Conservation (phyloP, 148 eudicot genomes). For the Amaranthus palmeri region DNA sequence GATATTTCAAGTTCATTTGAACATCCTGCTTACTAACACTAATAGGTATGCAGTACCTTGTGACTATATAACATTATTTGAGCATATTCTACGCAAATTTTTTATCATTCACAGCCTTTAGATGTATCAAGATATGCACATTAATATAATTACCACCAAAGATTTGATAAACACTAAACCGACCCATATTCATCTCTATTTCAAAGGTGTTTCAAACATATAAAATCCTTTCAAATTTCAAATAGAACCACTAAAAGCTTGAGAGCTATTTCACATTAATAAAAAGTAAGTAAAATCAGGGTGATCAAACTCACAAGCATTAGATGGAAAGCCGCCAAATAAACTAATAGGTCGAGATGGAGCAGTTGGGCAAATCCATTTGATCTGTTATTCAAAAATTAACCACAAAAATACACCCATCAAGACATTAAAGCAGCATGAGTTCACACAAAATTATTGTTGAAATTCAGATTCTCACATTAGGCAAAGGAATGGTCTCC, state of each 20-base stretch:
- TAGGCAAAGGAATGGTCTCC: slow-evolving; percentile 93
- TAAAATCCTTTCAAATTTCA: neutral
- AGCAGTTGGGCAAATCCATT: slow-evolving; percentile 97
- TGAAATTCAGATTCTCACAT: slow-evolving; percentile 54
- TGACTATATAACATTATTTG: too few relatives aligned
- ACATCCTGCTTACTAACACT: too few relatives aligned
- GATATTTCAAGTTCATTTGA: too few relatives aligned
- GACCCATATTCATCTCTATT: neutral
- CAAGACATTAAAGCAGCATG: slow-evolving; percentile 9
- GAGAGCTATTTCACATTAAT: neutral
- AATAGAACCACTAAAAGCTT: neutral
- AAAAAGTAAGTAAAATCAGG: slow-evolving; percentile 10
- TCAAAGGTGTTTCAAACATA: slow-evolving; percentile 1
- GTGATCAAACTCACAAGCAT: slow-evolving; percentile 65
- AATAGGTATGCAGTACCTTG: too few relatives aligned
- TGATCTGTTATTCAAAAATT: slow-evolving; percentile 52
- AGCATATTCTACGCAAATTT: too few relatives aligned
- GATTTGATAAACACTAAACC: neutral
- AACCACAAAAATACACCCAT: slow-evolving; percentile 5
- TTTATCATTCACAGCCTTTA: neutral
- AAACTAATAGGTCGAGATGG: slow-evolving; percentile 75
- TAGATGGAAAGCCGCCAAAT: slow-evolving; percentile 91
- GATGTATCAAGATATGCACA: neutral
- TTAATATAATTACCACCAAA: neutral
- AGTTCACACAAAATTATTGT: neutral